Base-by-base conservation (phyloP, 129 eudicot genomes). In the Helichrysum umbraculigerum region DNA sequence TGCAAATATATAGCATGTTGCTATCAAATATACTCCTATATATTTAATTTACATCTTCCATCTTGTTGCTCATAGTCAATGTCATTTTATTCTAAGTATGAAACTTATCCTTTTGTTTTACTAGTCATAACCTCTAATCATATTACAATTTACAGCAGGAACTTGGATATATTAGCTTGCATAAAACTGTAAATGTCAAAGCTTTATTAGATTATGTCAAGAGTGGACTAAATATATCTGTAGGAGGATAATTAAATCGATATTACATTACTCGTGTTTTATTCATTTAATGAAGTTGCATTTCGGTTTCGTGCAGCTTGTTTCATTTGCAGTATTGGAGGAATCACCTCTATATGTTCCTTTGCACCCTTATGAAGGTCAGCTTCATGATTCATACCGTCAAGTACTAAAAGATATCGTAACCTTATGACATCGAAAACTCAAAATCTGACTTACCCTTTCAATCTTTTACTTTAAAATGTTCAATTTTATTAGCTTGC, bases 291-390 rank as follows among this genome's bases (percentile, higher is more conserved):
- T 35, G n/a, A 66, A 79, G 51, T 66, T 65, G 52, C 21, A 67
- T 74, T 68, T 44, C 42, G 30, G 29, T 61, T 30, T 69, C 54
- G 37, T 83, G 86, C 93, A 95, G 97, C 89, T 95, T 72, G 96
- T 95, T 71, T 89, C 99, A 74, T 87, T 51, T 85, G 97, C 84
- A 15, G 97, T 89, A 66, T 73, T 91, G 81, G 88, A 87, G 85
- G 99, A 95, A 35, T 52, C 91, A n/a, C 99, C 99, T 78, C 84
- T 91, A n/a, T 95, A 81, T 73, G 94, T 83, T 73, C 99, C 99
- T 73, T 60, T 86, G 56, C 96, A 91, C 75, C 86, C 85, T 79
- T 79, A 74, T 83, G 86, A 89, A 89, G 99, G 97, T 89, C 52
- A 72, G 71, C 19, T 59, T 37, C 69, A 32, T 64, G 60, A 10